Conservation (phyloP, 768 basidiomycete species). For the Hysterangium stoloniferum region DNA sequence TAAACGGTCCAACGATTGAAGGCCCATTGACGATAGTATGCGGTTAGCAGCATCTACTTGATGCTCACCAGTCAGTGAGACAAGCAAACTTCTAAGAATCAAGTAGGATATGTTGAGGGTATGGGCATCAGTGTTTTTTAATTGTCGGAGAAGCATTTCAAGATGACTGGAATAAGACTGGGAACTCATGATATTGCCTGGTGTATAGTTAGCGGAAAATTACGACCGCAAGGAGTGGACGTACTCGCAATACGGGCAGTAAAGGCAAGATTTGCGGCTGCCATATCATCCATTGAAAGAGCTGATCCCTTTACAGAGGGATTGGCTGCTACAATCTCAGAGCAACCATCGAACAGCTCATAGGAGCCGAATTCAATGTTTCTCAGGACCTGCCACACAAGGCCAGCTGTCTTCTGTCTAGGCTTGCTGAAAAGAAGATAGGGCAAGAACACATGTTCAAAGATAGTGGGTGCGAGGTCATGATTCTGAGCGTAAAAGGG, state of each 20-base stretch:
- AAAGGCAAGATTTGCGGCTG: conserved; percentile 43
- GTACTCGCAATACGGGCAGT: conserved; percentile 61
- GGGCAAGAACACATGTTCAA: conserved; percentile 51
- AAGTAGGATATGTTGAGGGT: conserved; percentile 53
- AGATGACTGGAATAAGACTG: conserved; percentile 36
- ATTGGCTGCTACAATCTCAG: conserved; percentile 9
- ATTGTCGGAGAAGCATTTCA: conserved; percentile 40
- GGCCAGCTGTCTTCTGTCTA: conserved; percentile 52
- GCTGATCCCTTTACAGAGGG: conserved; percentile 13
- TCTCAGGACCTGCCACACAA: conserved; percentile 64
- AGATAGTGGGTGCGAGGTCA: conserved; percentile 31
- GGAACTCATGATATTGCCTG: conserved; percentile 61
- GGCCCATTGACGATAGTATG: conserved; percentile 38
- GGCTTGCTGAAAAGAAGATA: conserved; percentile 68
- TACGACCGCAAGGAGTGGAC: conserved; percentile 14
- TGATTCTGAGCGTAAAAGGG: conserved; percentile 33
- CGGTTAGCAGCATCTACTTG: conserved; percentile 47
- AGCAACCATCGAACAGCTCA: conserved; percentile 26
- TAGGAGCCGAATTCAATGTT: conserved; percentile 2
- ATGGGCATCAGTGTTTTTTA: conserved; percentile 43
- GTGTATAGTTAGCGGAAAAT: conserved; percentile 4
- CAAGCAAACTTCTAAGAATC: conserved; percentile 53
- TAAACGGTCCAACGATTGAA: conserved; percentile 38
- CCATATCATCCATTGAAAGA: conserved; percentile 37
- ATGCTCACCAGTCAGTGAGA: conserved; percentile 46